Base-by-base conservation (phyloP, 78 protist genomes). In the Dictyostelium citrinum region DNA sequence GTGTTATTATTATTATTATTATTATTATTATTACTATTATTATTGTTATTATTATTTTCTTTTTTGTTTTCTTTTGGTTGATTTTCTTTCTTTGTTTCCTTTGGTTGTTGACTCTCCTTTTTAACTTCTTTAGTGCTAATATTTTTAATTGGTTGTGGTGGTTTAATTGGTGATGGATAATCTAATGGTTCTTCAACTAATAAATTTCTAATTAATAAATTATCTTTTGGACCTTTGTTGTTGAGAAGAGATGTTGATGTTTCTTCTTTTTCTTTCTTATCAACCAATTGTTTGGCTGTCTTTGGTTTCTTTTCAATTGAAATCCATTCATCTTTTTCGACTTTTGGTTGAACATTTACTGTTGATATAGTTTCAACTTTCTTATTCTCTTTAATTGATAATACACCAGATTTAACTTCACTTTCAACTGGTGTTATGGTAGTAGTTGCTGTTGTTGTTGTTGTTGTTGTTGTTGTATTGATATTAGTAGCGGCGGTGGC, bases 141-240 rank as follows among this genome's bases (percentile, higher is more conserved):
- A 16, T 51, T 72, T 41, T 49, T 74, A 33, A 12, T 17, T 68
- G 55, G 81, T 85, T 31, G 35, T 20, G 29, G 16, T 60, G 77
- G 92, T 78, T 78, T 88, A 1, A 78, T 16, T 78, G 84, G 84
- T 78, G 93, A 39, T 27, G 71, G 74, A 49, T 78, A 76, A 20
- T 78, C 93, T 24, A 88, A n/a, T 78, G 93, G 93, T 79, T 76
- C 93, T 68, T 88, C 93, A 45, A 88, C 93, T n/a, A 33, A 31
- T n/a, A 88, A 61, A 68, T 78, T 67, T 45, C 77, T 78, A 68
- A 88, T 88, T 11, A 79, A 46, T 22, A 70, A 16, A 20, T 43
- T 83, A 49, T 39, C 80, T 70, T 61, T 22, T 68, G 77, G 90
- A 45, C 77, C 81, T 33, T 83, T 83, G 17, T 58, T 55, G 8